Conservation (phyloP, 2,329 filamentous ascomycete genomes). For the Xylariaceae sp. region DNA sequence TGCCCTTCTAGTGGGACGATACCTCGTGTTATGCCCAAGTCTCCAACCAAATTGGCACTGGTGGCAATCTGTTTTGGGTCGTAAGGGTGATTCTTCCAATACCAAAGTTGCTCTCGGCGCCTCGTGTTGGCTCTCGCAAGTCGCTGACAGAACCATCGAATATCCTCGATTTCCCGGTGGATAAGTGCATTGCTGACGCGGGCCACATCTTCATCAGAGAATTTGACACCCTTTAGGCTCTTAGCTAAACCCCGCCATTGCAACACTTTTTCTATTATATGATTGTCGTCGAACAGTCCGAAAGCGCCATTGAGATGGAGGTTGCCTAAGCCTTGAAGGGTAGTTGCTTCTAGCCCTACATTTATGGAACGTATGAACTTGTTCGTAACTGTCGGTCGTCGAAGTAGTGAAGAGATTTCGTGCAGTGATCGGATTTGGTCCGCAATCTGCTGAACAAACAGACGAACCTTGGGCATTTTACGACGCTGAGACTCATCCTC, state of each 20-base stretch:
- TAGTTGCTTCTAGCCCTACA: not conserved
- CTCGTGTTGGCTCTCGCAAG: slow-evolving; percentile 7
- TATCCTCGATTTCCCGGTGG: not conserved
- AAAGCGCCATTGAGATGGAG: not conserved
- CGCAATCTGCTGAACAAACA: not conserved
- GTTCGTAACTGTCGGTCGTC: slow-evolving; percentile 1
- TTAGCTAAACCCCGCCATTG: not conserved
- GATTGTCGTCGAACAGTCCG: not conserved
- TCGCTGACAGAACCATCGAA: slow-evolving; percentile 10
- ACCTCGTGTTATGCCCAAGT: not conserved
- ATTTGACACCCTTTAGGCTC: not conserved
- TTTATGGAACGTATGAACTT: slow-evolving; percentile 4
- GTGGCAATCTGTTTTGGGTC: not conserved
- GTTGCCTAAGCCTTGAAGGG: not conserved
- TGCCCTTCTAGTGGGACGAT: not conserved
- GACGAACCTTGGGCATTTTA: slow-evolving; percentile 7
- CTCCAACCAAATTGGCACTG: not conserved
- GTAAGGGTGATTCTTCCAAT: slow-evolving; percentile 7
- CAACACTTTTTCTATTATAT: slow-evolving; percentile 7
- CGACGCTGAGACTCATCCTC: not conserved
- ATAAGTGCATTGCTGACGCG: not conserved
- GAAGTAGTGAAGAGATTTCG: slow-evolving; percentile 9
- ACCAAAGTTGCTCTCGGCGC: slow-evolving; percentile 2
- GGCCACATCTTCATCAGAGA: not conserved
- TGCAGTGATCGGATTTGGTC: not conserved